Base-by-base conservation (phyloP, 257 asterid species). In the Solanum rostratum region DNA sequence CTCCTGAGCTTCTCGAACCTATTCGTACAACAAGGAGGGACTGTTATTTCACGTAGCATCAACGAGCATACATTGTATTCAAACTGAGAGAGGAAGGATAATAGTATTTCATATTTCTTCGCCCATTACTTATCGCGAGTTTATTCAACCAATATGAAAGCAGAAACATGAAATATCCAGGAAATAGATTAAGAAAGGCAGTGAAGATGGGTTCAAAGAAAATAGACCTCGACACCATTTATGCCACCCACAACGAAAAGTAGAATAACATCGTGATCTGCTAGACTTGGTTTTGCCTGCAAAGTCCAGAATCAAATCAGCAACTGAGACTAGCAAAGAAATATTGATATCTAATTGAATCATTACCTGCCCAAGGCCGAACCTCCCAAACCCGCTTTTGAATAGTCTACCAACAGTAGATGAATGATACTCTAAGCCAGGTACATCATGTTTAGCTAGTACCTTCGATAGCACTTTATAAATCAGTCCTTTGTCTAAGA, bases 281-380 rank as follows among this genome's bases (percentile, higher is more conserved):
- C 95, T 43, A 96, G 98, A 86, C 92, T 92, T 55, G 97, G 97
- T 90, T 94, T 96, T 68, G 97, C 95, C 99, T 95, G 95, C 80
- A 82, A 66, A 70, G 83, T 82, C 85, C 70, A 81, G 79, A 30
- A 85, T 80, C 50, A 30, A 83, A 30, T 39, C 60, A 52, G 39
- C 66, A 66, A 68, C 46, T 37, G 18, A 37, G 24, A 68, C 27
- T 18, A 37, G 78, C 49, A 84, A 22, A 63, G 37, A 60, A 80
- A 57, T 45, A 66, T 7, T 37, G 49, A 83, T 10, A 62, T 37
- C 79, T 10, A 30, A 62, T 9, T 41, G 60, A 71, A 66, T 7
- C 60, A 80, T 90, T n/a, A 93, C 99, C 99, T 93, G 98, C 83
- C 98, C 98, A 68, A 96, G 97, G 86, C 99, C 99, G 85, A 96